phyloP scores from a whole-genome alignment of 75 land plant species.

The Sequoia sempervirens region DNA sequence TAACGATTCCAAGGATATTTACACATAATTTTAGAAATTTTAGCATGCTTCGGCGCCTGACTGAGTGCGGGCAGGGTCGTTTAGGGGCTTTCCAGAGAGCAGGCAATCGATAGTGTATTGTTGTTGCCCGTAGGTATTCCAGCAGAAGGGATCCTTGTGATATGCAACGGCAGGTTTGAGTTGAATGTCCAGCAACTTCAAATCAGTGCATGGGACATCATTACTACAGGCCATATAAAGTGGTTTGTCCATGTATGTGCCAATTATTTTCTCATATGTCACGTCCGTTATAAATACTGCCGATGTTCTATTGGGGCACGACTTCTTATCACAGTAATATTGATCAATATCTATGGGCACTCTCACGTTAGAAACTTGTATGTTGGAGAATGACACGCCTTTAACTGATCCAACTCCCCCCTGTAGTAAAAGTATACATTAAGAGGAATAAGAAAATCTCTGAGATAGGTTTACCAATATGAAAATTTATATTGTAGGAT shows the following conservation, averaged over 20 bases:
- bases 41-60: too few species aligned
- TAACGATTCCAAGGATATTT: too few species aligned
- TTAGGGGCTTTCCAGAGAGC: neutral
- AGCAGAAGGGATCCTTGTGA: conserved; percentile 19
- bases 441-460: too few species aligned
- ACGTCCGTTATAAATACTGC: conserved; percentile 33
- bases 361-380: conserved; percentile 15
- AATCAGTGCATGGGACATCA: too few species aligned
- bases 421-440: conserved; percentile 13
- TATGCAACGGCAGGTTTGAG: conserved; percentile 14
- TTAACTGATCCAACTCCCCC: conserved; percentile 56
- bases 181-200: conserved; percentile 22
- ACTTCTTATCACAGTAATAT: conserved; percentile 50
- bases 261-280: conserved; percentile 41
- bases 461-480: too few species aligned
- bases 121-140: conserved; percentile 67
- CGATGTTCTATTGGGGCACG: conserved; percentile 42
- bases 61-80: neutral
- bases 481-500: too few species aligned
- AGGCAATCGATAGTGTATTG: conserved; percentile 30
- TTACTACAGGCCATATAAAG: too few species aligned
- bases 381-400: conserved; percentile 11
- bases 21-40: too few species aligned
- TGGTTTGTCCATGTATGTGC: conserved; percentile 29
- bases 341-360: conserved; percentile 41